phyloP scores from a whole-genome alignment of 441 rosid genomes.

The Pelargonium fulgidum region DNA sequence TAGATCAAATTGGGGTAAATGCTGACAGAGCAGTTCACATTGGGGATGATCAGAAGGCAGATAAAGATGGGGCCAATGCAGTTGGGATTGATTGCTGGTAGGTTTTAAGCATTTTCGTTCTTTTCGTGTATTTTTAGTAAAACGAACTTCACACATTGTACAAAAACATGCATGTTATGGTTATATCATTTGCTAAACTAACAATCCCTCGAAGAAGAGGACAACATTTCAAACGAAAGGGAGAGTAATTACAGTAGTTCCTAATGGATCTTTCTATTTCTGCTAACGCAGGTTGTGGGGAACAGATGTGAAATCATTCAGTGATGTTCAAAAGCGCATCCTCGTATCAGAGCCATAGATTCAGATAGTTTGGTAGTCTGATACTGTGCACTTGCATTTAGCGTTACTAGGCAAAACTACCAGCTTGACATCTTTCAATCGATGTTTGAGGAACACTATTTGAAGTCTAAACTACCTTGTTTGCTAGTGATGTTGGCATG shows the following conservation, averaged over 20 bases:
- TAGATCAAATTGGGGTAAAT: conserved; percentile 49
- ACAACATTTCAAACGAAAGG: too few species aligned
- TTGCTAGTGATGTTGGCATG: too few species aligned
- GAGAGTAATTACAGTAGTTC: background rate
- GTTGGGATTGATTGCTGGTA: conserved; percentile 75
- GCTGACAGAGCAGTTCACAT: conserved; percentile 57
- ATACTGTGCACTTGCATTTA: background rate
- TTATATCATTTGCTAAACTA: background rate
- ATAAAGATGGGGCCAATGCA: conserved; percentile 62
- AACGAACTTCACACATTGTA: background rate
- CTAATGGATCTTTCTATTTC: background rate
- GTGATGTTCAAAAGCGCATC: conserved; percentile 47
- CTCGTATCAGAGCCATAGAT: conserved; percentile 27
- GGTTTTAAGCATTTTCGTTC: conserved; percentile 8
- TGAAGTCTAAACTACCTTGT: too few species aligned
- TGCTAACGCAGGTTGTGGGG: conserved; percentile 65
- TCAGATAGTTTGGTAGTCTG: background rate
- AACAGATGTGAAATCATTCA: conserved; percentile 52
- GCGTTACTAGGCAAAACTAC: too few species aligned
- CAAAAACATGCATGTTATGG: background rate
- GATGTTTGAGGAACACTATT: too few species aligned
- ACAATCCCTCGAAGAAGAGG: background rate
- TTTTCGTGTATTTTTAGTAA: background rate
- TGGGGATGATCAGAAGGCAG: conserved; percentile 72
- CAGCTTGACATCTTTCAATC: too few species aligned